Percentiles rank a stretch among this genome's conserved stretches.
Evolutionary conservation across 2,329 filamentous ascomycete genomes (phyloP).

Genomic region (Anthostomella pinea): DNA sequence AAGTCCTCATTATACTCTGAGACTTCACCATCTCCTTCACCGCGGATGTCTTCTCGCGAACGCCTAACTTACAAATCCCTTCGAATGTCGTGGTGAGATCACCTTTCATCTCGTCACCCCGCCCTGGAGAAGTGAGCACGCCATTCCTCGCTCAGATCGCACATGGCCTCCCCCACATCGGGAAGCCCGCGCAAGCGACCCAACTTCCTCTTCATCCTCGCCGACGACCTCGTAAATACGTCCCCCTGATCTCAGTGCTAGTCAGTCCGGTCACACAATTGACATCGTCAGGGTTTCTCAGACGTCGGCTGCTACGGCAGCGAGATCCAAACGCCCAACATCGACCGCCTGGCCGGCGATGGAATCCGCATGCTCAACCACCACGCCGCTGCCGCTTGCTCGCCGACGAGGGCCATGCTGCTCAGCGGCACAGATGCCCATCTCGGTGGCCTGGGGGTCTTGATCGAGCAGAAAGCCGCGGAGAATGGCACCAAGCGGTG

Average conservation of each 20-base stretch:
- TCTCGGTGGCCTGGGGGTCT: background rate
- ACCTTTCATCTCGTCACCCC: too few species aligned
- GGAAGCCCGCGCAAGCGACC: too few species aligned
- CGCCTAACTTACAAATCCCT: too few species aligned
- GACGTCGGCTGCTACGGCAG: background rate
- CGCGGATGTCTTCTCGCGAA: too few species aligned
- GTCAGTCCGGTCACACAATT: too few species aligned
- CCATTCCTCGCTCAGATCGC: too few species aligned
- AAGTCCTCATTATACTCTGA: too few species aligned
- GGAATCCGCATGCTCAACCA: background rate
- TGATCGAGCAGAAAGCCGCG: background rate
- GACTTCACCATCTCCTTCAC: too few species aligned
- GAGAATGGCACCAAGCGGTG: background rate
- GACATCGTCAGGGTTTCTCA: background rate
- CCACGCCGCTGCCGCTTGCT: background rate
- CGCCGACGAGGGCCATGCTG: background rate
- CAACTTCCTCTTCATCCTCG: slow-evolving; percentile 1
- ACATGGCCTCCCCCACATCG: too few species aligned
- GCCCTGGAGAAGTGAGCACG: too few species aligned
- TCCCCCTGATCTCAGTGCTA: too few species aligned
- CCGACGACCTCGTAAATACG: background rate
- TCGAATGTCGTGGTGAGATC: too few species aligned
- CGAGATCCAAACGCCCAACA: background rate
- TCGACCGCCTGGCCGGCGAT: background rate
- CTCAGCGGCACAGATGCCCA: background rate